Base-by-base conservation (phyloP, 2,329 filamentous ascomycete species). In the Penicillium sclerotiorum region DNA sequence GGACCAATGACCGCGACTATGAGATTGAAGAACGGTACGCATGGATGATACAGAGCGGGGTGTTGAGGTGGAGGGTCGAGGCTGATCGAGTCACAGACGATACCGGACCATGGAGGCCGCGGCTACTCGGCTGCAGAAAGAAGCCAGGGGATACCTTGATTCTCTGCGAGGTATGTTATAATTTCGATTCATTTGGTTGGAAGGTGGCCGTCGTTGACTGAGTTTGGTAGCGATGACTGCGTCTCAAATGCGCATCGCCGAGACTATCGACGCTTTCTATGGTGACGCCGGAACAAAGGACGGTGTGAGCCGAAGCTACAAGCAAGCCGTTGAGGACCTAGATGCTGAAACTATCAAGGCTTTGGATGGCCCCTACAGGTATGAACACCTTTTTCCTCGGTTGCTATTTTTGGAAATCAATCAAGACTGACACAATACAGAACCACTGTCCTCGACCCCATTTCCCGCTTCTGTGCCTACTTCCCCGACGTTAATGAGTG, bases 401-500 rank as follows among this genome's bases (percentile, higher is more conserved):
- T 28, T 15, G 13, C 30, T 36, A 27, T 17, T n/a, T 8, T 1
- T 22, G 11, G 23, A 45, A 23, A 47, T 17, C 32, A 28, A 28
- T 7, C 12, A n/a, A 33, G 12, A 17, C 20, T 25, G 30, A 45
- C 15, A 15, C n/a, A n/a, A 35, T 32, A 50, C 59, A 88, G 89
- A 73, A 88, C 89, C 36, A 97, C 94, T 5, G 94, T 99, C 22
- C 82, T 99, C 40, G 94, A 99, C 63, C 94, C 94, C 35, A 99
- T 99, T 70, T 87, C 87, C 57, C 85, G 92, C 58, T 99, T 97
- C 78, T 97, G 93, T 77, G 90, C 90, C 60, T 99, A 99, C 77
- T 99, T 99, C 73, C 93, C 94, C 27, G 94, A 99, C 71, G 92
- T 99, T 68, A 99, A 99, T 75, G 91, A 96, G 77, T 96, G 93